Percentiles rank a stretch among this genome's conserved stretches.
These are phyloP conservation scores for Cavenderia fasciculata DNA, from an alignment of 78 protist genomes.

Conservation along the genomic window DNA sequence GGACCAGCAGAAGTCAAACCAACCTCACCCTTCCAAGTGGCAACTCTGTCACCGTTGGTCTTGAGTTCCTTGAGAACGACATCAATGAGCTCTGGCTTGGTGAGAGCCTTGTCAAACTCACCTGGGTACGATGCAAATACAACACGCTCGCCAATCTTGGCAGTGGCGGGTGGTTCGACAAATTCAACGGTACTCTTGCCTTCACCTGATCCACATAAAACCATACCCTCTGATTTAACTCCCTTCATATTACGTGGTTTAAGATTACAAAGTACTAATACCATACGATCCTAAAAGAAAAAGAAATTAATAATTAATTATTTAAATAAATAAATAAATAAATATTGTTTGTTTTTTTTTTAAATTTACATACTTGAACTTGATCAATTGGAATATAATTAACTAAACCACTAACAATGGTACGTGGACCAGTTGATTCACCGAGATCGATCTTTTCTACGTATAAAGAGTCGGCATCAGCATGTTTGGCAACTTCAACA, in stretches of 20 bases:
- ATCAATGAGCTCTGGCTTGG: slow-evolving; percentile 65
- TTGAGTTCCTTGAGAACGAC: slow-evolving; percentile 16
- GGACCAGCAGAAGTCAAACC: slow-evolving; percentile 71
- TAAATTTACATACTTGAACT: slow-evolving; percentile 11
- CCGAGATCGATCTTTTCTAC: slow-evolving; percentile 92
- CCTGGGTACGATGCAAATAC: slow-evolving; percentile 71
- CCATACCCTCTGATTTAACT: slow-evolving; percentile 88
- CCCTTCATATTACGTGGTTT: slow-evolving; percentile 82
- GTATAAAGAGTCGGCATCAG: slow-evolving; percentile 84
- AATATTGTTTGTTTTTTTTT: no score
- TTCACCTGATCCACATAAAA: slow-evolving; percentile 80
- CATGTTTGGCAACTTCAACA: slow-evolving; percentile 82
- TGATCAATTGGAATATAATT: slow-evolving; percentile 76
- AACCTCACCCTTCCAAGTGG: slow-evolving; percentile 76
- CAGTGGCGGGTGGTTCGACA: slow-evolving; percentile 69
- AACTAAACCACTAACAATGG: slow-evolving; percentile 86
- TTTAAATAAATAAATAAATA: neutral
- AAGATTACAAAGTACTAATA: slow-evolving; percentile 89
- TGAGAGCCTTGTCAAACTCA: slow-evolving; percentile 66
- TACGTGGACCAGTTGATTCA: slow-evolving; percentile 80
- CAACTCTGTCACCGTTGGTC: slow-evolving; percentile 53
- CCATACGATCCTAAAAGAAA: slow-evolving; percentile 40
- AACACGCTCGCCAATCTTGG: slow-evolving; percentile 79
- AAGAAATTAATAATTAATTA: neutral
- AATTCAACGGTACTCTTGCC: slow-evolving; percentile 68